Conservation (phyloP, 176 grass and related monocot species). For the Alloteropsis semialata region DNA sequence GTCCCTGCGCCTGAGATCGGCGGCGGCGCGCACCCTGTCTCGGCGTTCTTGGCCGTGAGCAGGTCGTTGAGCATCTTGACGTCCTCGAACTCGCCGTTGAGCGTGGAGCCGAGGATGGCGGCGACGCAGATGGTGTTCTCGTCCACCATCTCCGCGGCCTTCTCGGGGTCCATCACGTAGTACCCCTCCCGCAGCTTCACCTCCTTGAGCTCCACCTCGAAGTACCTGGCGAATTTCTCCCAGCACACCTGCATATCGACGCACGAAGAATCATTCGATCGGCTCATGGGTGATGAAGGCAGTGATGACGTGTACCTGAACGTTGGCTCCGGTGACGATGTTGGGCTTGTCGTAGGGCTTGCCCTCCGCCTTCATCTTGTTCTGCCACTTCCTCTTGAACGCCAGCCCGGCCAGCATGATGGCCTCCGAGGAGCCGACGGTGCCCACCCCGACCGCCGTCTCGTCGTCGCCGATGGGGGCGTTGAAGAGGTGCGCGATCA, state of each 20-base stretch:
- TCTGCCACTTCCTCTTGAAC: conserved; percentile 80
- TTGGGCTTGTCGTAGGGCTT: conserved; percentile 75
- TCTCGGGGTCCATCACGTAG: conserved; percentile 68
- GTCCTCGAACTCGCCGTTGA: conserved; percentile 81
- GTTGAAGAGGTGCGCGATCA: conserved; percentile 73
- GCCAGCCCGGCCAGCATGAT: conserved; percentile 79
- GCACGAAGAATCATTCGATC: not conserved
- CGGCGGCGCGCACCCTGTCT: conserved; percentile 46
- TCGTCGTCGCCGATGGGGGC: conserved; percentile 72
- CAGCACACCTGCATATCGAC: conserved; percentile 50
- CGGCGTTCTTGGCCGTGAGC: conserved; percentile 53
- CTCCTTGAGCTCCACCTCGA: conserved; percentile 80
- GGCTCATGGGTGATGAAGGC: not conserved
- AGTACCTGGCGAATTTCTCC: conserved; percentile 78
- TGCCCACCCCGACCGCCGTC: conserved; percentile 64
- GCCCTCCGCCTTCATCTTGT: conserved; percentile 56
- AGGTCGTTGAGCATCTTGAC: conserved; percentile 67
- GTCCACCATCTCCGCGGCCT: conserved; percentile 67
- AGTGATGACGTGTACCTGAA: conserved; percentile 32
- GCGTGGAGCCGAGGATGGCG: conserved; percentile 78
- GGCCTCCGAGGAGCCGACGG: conserved; percentile 78
- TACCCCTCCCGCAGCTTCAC: conserved; percentile 67
- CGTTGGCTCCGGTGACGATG: conserved; percentile 79
- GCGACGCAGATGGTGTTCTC: conserved; percentile 91
- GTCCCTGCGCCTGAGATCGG: no score